Base-by-base conservation (phyloP, 345 rosid species). In the Eucalyptus polybractea region DNA sequence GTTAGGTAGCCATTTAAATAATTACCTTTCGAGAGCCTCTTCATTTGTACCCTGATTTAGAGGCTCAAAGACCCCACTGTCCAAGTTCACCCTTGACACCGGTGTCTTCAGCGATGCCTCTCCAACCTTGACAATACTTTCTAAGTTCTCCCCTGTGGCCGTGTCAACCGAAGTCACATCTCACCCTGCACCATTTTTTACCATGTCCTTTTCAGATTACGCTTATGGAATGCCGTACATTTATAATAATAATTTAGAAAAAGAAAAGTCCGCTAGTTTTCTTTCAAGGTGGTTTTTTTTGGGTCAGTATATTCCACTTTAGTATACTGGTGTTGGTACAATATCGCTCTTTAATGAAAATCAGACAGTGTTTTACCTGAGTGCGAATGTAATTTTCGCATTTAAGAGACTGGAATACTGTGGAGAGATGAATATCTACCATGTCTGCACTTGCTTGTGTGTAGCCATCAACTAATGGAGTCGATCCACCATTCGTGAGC, bases 131-230 rank as follows among this genome's bases (percentile, higher is more conserved):
- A 88, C 92, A 1, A 96, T 92, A 83, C 87, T 94, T 88, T 94
- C 89, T 50, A 93, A 90, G 91, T 95, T 94, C 13, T 93, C 92
- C n/a, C 91, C 65, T 4, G 95, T 95, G 13, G 97, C 93, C 44
- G 91, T 50, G 87, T 96, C 98, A 60, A 93, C 94, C 2, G 95
- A 92, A 29, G 94, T 88, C 49, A 90, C 90, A 16, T 89, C 88
- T 95, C 95, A 87, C 93, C 94, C 95, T 95, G 89, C 80, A 87
- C 22, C 49, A 67, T 86, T 31, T 56, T 86, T 50, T 7, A 86
- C 56, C 69, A 10, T 29, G 49, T 31, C 62, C 14, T 21, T 21
- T 40, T 40, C 47, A 76, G 47, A 40, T 76, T 21, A 76, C 83
- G 24, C 45, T 72, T 37, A 37, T 6, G 24, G 45, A 37, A 76